A percentile compares a stretch with the other conserved stretches of the same genome.
These are phyloP conservation scores for Talaromyces rugulosus DNA, from an alignment of 2,329 filamentous ascomycete genomes.

Conservation along the genomic window DNA sequence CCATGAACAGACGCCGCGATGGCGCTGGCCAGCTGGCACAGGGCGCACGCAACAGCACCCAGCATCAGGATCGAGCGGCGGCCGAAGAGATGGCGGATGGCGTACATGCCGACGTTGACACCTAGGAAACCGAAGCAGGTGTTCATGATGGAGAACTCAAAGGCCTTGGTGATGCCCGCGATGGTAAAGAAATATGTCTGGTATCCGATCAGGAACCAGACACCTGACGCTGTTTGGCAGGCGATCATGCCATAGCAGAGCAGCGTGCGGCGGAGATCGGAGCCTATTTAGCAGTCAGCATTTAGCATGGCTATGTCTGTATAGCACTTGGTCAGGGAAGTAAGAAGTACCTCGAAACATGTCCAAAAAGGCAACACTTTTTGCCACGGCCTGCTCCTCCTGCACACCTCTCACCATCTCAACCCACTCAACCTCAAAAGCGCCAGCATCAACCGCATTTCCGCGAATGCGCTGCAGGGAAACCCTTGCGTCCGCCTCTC, in stretches of 20 bases:
- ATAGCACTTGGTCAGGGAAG: too few relatives aligned
- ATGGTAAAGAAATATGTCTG: conserved; percentile 48
- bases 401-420: conserved; percentile 15
- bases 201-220: conserved; percentile 51
- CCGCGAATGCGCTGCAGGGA: conserved; percentile 32
- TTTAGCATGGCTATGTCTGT: neutral
- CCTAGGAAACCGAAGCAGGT: conserved; percentile 48
- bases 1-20: conserved; percentile 27
- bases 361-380: conserved; percentile 15
- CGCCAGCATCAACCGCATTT: neutral
- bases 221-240: conserved; percentile 42
- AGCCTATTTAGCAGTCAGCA: conserved; percentile 24
- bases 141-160: conserved; percentile 49
- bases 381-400: conserved; percentile 15
- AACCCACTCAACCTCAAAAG: conserved; percentile 16
- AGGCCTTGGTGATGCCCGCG: conserved; percentile 42
- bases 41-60: conserved; percentile 41
- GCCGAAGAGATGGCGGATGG: conserved; percentile 46
- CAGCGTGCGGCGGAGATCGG: conserved; percentile 47
- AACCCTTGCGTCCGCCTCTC: conserved; percentile 27
- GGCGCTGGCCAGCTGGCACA: conserved; percentile 45
- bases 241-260: conserved; percentile 49
- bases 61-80: conserved; percentile 47
- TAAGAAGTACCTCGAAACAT: conserved; percentile 2
- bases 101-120: conserved; percentile 47